phyloP scores from a whole-genome alignment of 768 basidiomycete genomes.

The Phlegmacium glaucopus region DNA sequence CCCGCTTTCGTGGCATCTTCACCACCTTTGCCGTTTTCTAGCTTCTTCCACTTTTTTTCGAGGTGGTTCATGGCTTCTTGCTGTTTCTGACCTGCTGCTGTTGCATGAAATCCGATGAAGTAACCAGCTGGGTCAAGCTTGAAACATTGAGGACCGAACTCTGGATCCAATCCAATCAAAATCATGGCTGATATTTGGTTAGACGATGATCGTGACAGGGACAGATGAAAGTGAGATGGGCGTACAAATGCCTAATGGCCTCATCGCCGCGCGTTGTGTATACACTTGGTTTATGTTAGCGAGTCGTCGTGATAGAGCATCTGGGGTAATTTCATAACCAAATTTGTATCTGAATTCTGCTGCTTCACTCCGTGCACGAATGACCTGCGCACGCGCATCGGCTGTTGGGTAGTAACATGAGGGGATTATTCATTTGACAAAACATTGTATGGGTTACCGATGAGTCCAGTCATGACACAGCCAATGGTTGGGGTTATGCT shows the following conservation, averaged over 20 bases:
- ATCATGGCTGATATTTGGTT: slow-evolving; percentile 72
- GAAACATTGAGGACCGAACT: slow-evolving; percentile 94
- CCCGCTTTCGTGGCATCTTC: slow-evolving; percentile 79
- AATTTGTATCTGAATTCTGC: slow-evolving; percentile 94
- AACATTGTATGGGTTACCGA: slow-evolving; percentile 51
- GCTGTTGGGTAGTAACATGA: slow-evolving; percentile 42
- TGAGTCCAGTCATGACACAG: slow-evolving; percentile 96
- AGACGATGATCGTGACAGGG: neutral
- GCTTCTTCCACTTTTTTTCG: slow-evolving; percentile 98
- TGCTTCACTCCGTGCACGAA: slow-evolving; percentile 83
- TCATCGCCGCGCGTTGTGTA: slow-evolving; percentile 96
- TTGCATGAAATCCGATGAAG: slow-evolving; percentile 97
- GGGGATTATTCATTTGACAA: neutral
- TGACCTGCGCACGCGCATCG: slow-evolving; percentile 88
- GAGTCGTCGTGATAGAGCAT: slow-evolving; percentile 89
- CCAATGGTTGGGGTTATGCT: slow-evolving; percentile 96
- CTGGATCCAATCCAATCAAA: slow-evolving; percentile 87
- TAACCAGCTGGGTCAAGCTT: slow-evolving; percentile 99
- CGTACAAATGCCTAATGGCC: slow-evolving; percentile 93
- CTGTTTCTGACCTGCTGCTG: slow-evolving; percentile 94
- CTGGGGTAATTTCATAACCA: slow-evolving; percentile 97
- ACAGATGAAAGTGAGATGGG: neutral
- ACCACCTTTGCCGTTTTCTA: slow-evolving; percentile 73
- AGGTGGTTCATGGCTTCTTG: slow-evolving; percentile 98
- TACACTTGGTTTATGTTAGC: slow-evolving; percentile 99